phyloP scores from a whole-genome alignment of 805 yeast species.

The Ogataea dorogensis region DNA sequence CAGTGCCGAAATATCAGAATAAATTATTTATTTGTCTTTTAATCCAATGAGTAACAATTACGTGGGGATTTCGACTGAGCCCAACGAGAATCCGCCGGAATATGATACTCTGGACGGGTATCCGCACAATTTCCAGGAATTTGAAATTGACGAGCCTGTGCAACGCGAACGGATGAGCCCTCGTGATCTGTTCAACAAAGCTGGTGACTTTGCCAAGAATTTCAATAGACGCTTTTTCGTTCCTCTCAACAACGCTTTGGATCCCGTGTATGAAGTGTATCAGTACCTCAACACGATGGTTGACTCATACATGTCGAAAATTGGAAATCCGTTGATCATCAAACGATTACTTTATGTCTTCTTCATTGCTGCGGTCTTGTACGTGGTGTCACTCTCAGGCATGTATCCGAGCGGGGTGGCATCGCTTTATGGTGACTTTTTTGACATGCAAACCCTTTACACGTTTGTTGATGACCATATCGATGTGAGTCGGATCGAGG shows the following conservation, averaged over 20 bases:
- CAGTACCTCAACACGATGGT: constrained; percentile 41
- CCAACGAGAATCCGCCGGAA: constrained; percentile 26
- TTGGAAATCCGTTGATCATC: constrained; percentile 87
- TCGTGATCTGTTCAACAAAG: constrained; percentile 33
- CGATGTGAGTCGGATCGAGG: constrained; percentile 57
- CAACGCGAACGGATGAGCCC: constrained; percentile 15
- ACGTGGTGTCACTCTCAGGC: constrained; percentile 58
- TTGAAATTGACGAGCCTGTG: constrained; percentile 46
- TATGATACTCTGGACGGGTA: constrained; percentile 16
- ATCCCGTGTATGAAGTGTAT: constrained; percentile 52
- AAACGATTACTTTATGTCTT: constrained; percentile 73
- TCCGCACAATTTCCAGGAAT: constrained; percentile 32
- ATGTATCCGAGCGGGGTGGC: constrained; percentile 43
- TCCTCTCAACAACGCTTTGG: constrained; percentile 46
- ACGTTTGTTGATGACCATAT: constrained; percentile 50
- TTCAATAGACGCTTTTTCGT: constrained; percentile 38
- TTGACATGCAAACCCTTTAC: constrained; percentile 53
- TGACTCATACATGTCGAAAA: constrained; percentile 56
- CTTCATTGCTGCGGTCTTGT: constrained; percentile 57
- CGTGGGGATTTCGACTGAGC: constrained; percentile 12
- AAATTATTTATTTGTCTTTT: background rate
- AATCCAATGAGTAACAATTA: constrained; percentile 10
- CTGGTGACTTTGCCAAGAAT: constrained; percentile 39
- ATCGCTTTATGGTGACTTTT: constrained; percentile 55
- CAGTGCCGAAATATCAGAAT: constrained; percentile 7